These are phyloP conservation scores for Arthrobotrys conoides DNA, from an alignment of 2,329 filamentous ascomycete species.

Conservation along the genomic window DNA sequence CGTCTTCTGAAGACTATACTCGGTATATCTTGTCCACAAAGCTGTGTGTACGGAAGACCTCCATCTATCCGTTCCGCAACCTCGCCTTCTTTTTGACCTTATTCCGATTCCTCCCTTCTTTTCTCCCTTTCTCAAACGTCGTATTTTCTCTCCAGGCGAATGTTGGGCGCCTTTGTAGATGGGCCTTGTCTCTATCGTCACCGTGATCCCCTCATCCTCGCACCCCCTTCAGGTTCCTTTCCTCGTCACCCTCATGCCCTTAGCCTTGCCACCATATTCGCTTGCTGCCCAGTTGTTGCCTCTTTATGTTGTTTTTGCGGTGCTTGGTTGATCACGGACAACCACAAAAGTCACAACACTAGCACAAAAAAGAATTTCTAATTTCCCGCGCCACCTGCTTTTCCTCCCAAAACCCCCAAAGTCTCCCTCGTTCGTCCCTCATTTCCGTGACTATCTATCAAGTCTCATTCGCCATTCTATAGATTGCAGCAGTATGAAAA, in stretches of 20 bases:
- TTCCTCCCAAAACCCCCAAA: conserved; percentile 39
- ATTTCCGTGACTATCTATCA: conserved; percentile 5
- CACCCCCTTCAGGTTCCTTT: conserved; percentile 20
- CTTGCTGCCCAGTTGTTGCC: conserved; percentile 41
- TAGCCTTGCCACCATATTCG: conserved; percentile 28
- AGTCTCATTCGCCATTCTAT: not conserved
- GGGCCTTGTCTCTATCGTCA: conserved; percentile 1
- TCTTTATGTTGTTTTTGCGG: conserved; percentile 42
- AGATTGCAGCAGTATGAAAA: conserved; percentile 7
- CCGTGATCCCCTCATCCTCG: not conserved
- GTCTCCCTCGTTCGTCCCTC: conserved; percentile 25
- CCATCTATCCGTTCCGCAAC: conserved; percentile 6
- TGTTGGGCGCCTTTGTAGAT: not conserved
- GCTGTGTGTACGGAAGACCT: not conserved
- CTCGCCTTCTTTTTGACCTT: not conserved
- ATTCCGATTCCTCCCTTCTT: conserved; percentile 10
- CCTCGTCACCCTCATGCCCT: conserved; percentile 36
- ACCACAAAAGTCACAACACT: conserved; percentile 55
- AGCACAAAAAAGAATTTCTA: conserved; percentile 61
- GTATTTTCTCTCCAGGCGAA: too few relatives aligned
- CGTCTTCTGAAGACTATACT: conserved; percentile 2
- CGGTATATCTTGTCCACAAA: not conserved
- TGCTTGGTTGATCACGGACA: conserved; percentile 56
- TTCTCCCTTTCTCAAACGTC: not conserved
- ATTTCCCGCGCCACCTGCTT: conserved; percentile 59